Evolutionary conservation across 371 early-diverging fungal genomes (phyloP).

Genomic region (Mucor sp.): DNA sequence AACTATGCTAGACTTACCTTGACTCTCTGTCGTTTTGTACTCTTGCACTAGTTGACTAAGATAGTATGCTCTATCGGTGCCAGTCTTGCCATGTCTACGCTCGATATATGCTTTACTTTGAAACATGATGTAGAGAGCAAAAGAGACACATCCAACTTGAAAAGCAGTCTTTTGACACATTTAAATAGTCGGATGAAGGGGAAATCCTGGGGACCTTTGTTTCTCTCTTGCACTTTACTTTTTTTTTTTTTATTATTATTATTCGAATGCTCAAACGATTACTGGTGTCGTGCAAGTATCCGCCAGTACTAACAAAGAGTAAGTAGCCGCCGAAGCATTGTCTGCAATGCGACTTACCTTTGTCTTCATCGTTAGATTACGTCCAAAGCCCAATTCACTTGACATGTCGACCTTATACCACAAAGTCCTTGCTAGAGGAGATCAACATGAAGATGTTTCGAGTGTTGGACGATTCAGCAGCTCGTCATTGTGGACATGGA

Average conservation of each 20-base stretch:
- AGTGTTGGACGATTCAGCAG: constrained; percentile 10
- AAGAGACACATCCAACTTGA: not conserved
- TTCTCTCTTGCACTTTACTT: no score
- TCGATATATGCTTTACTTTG: constrained; percentile 28
- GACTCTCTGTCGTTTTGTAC: constrained; percentile 33
- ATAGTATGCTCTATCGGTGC: constrained; percentile 30
- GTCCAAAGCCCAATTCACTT: not conserved
- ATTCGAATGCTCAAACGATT: not conserved
- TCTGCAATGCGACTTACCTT: not conserved
- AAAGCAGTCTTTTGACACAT: not conserved
- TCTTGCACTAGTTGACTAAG: constrained; percentile 41
- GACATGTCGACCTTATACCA: constrained; percentile 13
- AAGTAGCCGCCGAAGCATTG: not conserved
- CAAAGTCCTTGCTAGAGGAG: constrained; percentile 4
- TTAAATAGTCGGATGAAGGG: not conserved
- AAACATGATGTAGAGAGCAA: constrained; percentile 14
- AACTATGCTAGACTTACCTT: constrained; percentile 21
- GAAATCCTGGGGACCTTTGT: not conserved
- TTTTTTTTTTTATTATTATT: no score
- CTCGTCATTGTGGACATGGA: not conserved
- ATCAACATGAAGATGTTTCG: constrained; percentile 18
- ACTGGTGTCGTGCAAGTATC: not conserved
- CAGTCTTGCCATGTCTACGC: constrained; percentile 20
- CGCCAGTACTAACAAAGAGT: not conserved
- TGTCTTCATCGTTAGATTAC: not conserved